Evolutionary conservation across 2,329 filamentous ascomycete genomes (phyloP).

Genomic region (Apiospora hydei): DNA sequence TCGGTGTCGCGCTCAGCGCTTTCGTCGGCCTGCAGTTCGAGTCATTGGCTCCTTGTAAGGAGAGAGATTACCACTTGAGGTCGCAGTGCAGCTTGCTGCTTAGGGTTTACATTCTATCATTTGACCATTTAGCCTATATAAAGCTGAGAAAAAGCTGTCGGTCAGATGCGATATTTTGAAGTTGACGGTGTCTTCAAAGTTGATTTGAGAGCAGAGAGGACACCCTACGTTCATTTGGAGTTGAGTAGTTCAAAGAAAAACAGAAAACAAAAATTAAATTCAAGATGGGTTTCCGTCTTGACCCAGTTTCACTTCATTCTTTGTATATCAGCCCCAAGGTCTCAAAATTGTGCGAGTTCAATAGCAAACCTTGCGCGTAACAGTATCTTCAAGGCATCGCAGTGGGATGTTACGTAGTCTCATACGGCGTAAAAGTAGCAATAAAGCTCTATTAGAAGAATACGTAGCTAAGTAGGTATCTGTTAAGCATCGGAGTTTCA

Average conservation of each 20-base stretch:
- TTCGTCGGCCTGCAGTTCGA: neutral
- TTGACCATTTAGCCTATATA: neutral
- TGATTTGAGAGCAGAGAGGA: neutral
- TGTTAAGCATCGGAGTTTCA: neutral
- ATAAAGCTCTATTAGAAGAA: too few species aligned
- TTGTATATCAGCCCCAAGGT: neutral
- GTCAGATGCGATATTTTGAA: neutral
- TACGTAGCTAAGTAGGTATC: too few species aligned
- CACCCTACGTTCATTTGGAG: neutral
- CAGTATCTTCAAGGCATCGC: too few species aligned
- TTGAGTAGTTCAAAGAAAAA: neutral
- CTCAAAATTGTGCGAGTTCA: too few species aligned
- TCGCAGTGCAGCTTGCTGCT: neutral
- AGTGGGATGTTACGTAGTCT: too few species aligned
- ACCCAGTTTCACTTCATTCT: neutral
- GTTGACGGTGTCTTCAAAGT: neutral
- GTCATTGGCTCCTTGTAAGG: neutral
- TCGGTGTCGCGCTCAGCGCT: neutral
- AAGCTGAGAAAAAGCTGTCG: too few species aligned
- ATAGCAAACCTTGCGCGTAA: too few species aligned
- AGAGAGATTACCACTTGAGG: neutral
- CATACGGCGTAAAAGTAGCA: too few species aligned
- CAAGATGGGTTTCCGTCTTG: constrained; percentile 15
- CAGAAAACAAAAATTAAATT: constrained; percentile 5
- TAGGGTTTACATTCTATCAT: neutral